Base-by-base conservation (phyloP, 306 rosid species). In the Fragaria vesca region DNA sequence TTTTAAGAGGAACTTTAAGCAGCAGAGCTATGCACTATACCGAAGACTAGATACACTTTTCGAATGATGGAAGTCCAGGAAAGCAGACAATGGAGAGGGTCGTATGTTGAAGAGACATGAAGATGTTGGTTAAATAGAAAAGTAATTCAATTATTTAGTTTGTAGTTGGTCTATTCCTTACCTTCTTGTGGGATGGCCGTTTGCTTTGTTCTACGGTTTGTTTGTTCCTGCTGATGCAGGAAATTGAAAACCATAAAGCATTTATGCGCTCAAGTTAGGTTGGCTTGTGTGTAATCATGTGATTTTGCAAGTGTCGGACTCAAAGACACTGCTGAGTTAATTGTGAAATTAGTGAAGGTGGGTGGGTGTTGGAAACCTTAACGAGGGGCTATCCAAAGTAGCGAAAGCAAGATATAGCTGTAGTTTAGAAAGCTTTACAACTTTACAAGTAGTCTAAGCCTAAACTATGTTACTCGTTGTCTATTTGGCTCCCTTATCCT, bases 401-500 rank as follows among this genome's bases (percentile, higher is more conserved):
- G 28, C 28, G 58, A 77, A 67, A 43, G 13, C 20, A 55, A 66
- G 46, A 34, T 34, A 34, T 42, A n/a, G 65, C 78, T 70, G 76
- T 38, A 38, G 42, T 38, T 38, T 38, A 5, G 42, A 38, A 38
- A 38, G 42, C 74, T 74, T 69, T 65, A 48, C 69, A 83, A 71
- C 80, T 70, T 60, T 62, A 75, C 80, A 51, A 13, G 9, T 6
- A 40, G 57, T 69, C 78, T 46, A 62, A n/a, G 30, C 66, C 80
- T 70, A 61, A 38, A 68, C 46, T 40, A 40, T 78, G 71, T 13
- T 50, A 69, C 68, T 63, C n/a, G 28, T 66, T 15, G 52, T 52
- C 55, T 40, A 42, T n/a, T n/a, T 65, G 46, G 71, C 38, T 48
- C 42, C 69, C 45, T 32, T n/a, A 47, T 26, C 65, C 71, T 32